Percentiles rank a stretch among this genome's conserved stretches.
Conservation (phyloP, 2,329 filamentous ascomycete species). For the Fusarium sp. region DNA sequence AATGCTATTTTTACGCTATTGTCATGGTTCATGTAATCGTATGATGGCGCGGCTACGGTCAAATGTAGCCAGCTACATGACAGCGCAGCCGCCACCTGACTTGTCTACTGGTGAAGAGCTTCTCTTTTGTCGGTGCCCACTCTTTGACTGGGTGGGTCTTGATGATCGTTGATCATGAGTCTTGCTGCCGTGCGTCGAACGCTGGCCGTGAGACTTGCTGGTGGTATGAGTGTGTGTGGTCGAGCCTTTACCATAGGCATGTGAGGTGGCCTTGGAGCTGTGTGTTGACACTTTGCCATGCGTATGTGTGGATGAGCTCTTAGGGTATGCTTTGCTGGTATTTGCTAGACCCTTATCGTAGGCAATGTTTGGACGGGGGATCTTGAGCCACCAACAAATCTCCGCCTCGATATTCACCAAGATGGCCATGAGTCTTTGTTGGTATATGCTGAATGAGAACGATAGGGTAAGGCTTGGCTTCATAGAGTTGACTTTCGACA, state of each 20-base stretch:
- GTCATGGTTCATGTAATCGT: not conserved
- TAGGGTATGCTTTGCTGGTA: conserved; percentile 1
- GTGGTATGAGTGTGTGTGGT: not conserved
- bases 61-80: conserved; percentile 28
- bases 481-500: conserved; percentile 27
- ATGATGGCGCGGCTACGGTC: not conserved
- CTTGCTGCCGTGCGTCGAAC: conserved; percentile 8
- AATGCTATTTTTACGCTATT: not conserved
- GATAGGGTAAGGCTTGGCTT: conserved; percentile 11
- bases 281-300: conserved; percentile 6
- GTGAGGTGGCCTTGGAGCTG: not conserved
- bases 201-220: conserved; percentile 14
- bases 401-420: conserved; percentile 24
- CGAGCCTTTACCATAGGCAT: conserved; percentile 6
- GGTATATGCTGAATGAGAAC: conserved; percentile 27
- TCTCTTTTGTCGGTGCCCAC: conserved; percentile 5
- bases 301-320: conserved; percentile 3
- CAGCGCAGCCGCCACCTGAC: conserved; percentile 12
- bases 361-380: conserved; percentile 11
- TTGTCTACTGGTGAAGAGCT: conserved; percentile 19
- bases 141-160: conserved; percentile 1
- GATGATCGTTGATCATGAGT: conserved; percentile 15
- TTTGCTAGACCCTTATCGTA: conserved; percentile 7
- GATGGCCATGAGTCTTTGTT: conserved; percentile 24
- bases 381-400: conserved; percentile 30